These are phyloP conservation scores for Trypanosoma mega DNA, from an alignment of 208 protist species.

Conservation along the genomic window DNA sequence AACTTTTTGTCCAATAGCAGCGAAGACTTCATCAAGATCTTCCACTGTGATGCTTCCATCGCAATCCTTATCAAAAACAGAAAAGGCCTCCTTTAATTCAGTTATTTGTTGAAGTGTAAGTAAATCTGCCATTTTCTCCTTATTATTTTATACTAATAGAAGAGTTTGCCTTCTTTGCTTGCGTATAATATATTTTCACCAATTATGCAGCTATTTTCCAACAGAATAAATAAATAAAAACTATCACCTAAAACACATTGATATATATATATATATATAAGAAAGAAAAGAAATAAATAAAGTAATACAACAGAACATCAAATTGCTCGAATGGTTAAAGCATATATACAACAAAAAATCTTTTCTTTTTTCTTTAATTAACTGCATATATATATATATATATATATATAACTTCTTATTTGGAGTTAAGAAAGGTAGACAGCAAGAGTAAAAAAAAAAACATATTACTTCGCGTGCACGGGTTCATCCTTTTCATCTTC, in stretches of 20 bases:
- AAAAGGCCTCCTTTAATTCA: slow-evolving; percentile 99
- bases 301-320: background rate
- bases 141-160: no score
- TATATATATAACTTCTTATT: background rate
- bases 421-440: slow-evolving; percentile 2
- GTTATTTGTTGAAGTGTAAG: slow-evolving; percentile 98
- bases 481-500: slow-evolving; percentile 33
- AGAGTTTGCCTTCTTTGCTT: no score
- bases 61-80: slow-evolving; percentile 98
- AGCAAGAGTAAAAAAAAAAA: background rate
- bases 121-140: slow-evolving; percentile 79
- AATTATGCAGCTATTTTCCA: background rate
- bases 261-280: slow-evolving; percentile 2
- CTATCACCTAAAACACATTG: slow-evolving; percentile 5
- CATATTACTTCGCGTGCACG: background rate
- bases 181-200: slow-evolving; percentile 2
- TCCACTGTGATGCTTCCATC: slow-evolving; percentile 98
- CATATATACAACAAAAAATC: background rate
- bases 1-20: slow-evolving; percentile 97
- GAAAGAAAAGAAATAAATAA: slow-evolving; percentile 1
- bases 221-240: slow-evolving; percentile 15
- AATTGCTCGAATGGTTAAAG: background rate
- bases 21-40: slow-evolving; percentile 99
- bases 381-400: slow-evolving; percentile 4
- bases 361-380: background rate